These are phyloP conservation scores for Hymenoscyphus occultus DNA, from an alignment of 2,329 filamentous ascomycete species.

Conservation along the genomic window DNA sequence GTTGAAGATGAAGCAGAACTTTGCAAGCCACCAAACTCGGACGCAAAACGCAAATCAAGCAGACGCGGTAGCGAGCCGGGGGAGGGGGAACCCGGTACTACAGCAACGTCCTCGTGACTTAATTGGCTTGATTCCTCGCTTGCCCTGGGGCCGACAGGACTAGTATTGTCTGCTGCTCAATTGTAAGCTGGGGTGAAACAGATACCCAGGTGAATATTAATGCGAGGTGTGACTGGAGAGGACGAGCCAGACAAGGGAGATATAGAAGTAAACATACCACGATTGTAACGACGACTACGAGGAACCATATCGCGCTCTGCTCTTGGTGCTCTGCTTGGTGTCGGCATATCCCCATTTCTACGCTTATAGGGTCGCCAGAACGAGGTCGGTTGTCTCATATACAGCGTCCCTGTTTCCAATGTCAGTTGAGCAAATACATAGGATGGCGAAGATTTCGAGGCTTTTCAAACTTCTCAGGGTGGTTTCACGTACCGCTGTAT, in stretches of 20 bases:
- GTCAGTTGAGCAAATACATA: background rate
- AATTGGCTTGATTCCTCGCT: background rate
- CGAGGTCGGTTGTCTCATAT: background rate
- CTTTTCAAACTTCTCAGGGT: background rate
- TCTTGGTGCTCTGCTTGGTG: background rate
- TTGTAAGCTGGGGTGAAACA: background rate
- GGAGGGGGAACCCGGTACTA: background rate
- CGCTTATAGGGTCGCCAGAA: too few relatives aligned
- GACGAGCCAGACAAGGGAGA: background rate
- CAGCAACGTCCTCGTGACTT: background rate
- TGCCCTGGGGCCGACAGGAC: background rate
- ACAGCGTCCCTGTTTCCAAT: background rate
- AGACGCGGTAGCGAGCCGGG: background rate
- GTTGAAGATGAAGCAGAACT: background rate
- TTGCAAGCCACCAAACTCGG: background rate
- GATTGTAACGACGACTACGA: background rate
- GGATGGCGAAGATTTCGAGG: background rate
- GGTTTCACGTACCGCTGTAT: background rate
- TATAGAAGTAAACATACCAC: background rate
- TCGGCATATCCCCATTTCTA: background rate
- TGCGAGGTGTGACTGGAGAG: background rate
- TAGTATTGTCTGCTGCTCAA: background rate
- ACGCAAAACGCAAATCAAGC: background rate
- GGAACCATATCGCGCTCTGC: background rate
- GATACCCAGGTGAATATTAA: background rate